These are phyloP conservation scores for Geranomyces michiganensis DNA, from an alignment of 192 early-diverging fungal genomes.

Conservation along the genomic window DNA sequence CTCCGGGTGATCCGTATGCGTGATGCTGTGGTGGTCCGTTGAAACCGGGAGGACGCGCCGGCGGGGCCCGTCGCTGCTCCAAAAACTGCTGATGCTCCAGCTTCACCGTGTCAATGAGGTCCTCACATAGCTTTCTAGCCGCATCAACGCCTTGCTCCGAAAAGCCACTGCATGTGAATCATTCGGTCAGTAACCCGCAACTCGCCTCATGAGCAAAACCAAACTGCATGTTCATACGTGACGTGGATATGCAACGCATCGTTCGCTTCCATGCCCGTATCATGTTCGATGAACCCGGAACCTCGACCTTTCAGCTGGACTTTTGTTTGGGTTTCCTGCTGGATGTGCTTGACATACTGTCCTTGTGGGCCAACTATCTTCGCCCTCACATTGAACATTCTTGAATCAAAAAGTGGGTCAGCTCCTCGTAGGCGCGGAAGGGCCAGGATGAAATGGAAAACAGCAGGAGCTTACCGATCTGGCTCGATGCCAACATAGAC, in stretches of 20 bases:
- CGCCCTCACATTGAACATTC: constrained; percentile 79
- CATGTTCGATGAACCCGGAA: constrained; percentile 75
- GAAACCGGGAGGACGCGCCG: not conserved
- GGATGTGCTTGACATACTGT: constrained; percentile 85
- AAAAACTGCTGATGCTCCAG: constrained; percentile 63
- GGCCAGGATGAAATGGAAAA: too few relatives aligned
- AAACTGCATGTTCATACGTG: constrained; percentile 53
- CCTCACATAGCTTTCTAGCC: constrained; percentile 70
- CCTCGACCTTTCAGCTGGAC: constrained; percentile 84
- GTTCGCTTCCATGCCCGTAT: constrained; percentile 62
- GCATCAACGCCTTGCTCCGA: constrained; percentile 68
- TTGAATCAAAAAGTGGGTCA: constrained; percentile 39
- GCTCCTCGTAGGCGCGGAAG: too few relatives aligned
- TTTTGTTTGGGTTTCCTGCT: constrained; percentile 72
- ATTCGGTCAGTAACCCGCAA: constrained; percentile 3
- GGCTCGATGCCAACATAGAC: constrained; percentile 76
- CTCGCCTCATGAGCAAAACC: not conserved
- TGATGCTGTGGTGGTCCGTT: not conserved
- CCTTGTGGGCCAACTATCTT: constrained; percentile 86
- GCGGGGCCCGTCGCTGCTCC: constrained; percentile 18
- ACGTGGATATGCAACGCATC: constrained; percentile 86
- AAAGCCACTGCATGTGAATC: constrained; percentile 49
- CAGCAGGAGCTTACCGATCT: constrained; percentile 1
- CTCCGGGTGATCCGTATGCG: not conserved
- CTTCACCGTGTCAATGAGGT: constrained; percentile 79